These are phyloP conservation scores for Blastobotrys buckinghamii DNA, from an alignment of 1,139 yeast species.

Conservation along the genomic window DNA sequence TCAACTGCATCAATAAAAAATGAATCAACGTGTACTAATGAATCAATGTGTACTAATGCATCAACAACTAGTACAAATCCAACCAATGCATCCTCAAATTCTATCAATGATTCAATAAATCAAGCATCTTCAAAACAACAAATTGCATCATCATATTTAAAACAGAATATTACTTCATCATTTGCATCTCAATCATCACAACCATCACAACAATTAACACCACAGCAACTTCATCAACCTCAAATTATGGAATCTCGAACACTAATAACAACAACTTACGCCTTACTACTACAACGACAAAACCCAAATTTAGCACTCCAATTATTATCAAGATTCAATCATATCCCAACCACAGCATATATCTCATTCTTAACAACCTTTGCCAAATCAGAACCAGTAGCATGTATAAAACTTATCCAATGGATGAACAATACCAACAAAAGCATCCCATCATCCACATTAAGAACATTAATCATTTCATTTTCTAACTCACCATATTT, in stretches of 20 bases:
- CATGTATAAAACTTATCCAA: slow-evolving; percentile 12
- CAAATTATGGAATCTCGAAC: neutral
- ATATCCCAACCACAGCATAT: slow-evolving; percentile 5
- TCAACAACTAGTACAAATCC: too few relatives aligned
- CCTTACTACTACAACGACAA: slow-evolving; percentile 2
- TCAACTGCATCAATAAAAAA: too few relatives aligned
- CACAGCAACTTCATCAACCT: neutral
- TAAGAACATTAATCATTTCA: slow-evolving; percentile 17
- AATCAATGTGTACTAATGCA: too few relatives aligned
- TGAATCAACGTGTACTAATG: too few relatives aligned
- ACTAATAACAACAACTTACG: neutral
- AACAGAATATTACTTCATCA: too few relatives aligned
- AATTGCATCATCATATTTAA: too few relatives aligned
- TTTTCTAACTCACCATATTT: slow-evolving; percentile 15
- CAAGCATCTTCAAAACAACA: too few relatives aligned
- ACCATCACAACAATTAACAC: neutral
- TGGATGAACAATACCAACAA: slow-evolving; percentile 15
- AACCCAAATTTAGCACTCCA: neutral
- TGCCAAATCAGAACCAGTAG: slow-evolving; percentile 17
- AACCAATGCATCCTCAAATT: too few relatives aligned
- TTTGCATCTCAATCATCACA: neutral
- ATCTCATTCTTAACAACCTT: slow-evolving; percentile 15
- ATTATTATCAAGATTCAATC: neutral
- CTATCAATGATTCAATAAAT: too few relatives aligned
- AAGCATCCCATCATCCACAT: slow-evolving; percentile 11